Evolutionary conservation across 1,284 basidiomycete genomes (phyloP), one percentile per base, ranked within the genome.

Genomic region (Polyporus tsugae): DNA sequence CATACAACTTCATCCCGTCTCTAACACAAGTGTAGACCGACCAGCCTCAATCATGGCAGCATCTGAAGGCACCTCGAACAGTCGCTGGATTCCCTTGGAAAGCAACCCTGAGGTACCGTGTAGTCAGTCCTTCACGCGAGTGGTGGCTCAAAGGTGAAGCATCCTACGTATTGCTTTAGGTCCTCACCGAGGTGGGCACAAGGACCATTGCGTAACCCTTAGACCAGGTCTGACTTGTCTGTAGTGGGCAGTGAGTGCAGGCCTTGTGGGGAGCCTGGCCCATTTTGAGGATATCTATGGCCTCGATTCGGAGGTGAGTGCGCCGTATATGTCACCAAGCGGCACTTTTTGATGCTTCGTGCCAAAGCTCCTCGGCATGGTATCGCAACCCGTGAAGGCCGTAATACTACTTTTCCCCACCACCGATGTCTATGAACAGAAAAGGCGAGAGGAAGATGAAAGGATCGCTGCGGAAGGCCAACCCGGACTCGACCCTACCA

Each of bases 361-460:
- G 10, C 6, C 63, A 22, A 72, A 95, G 87, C 85, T 96, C 39
- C 87, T 95, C 0, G 80, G 72, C 0, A 85, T 93, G 76, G 89
- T 95, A 0, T 84, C 91, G 0, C 77, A 85, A 72, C 94, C 92
- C 0, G 91, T 92, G 38, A 91, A 91, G 74, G 95, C 95, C 0
- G 88, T 97, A 10, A 82, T 96, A 6, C 82, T 97, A 1, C 85
- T 97, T 35, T 97, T 96, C 79, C 95, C 95, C 0, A 87, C 91
- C 62, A 83, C 86, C 0, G 82, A 87, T 0, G 76, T 77, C 13
- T 82, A 88, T 10, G 86, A 89, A 63, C 77, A 79, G 19, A 85
- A 83, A 52, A 82, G 89, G 42, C 82, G 83, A 62, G 81, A 83
- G 66, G 92, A 92, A 66, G 92, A 94, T 72, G 79, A 78, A 38